Percentiles rank a stretch among this genome's conserved stretches.
These are phyloP conservation scores for Aspergillus hancockii DNA, from an alignment of 495 filamentous ascomycete genomes.

Conservation along the genomic window DNA sequence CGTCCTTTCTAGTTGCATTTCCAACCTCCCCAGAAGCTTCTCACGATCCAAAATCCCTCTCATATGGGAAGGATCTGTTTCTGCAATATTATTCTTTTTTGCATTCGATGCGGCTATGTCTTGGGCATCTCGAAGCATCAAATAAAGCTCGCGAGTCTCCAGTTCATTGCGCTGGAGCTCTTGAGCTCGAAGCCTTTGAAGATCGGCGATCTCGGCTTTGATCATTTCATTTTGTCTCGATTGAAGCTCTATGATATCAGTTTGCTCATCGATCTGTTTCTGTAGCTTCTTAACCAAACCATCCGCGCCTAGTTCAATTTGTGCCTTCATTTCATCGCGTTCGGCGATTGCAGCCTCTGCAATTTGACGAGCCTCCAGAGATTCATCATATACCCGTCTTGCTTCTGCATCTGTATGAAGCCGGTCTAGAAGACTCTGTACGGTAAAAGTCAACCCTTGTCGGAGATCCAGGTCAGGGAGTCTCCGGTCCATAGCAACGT, in stretches of 20 bases:
- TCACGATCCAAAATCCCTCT: slow-evolving; percentile 92
- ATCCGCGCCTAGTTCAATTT: slow-evolving; percentile 89
- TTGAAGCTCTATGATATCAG: slow-evolving; percentile 85
- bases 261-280: slow-evolving; percentile 89
- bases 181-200: slow-evolving; percentile 83
- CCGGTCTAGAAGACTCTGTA: slow-evolving; percentile 91
- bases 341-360: slow-evolving; percentile 95
- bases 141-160: slow-evolving; percentile 93
- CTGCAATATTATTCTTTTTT: slow-evolving; percentile 63
- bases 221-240: slow-evolving; percentile 79
- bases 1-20: slow-evolving; percentile 91
- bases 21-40: slow-evolving; percentile 84
- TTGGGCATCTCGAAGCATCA: slow-evolving; percentile 97
- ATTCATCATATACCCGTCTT: slow-evolving; percentile 85
- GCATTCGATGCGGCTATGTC: slow-evolving; percentile 89
- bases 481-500: slow-evolving; percentile 97
- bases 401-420: slow-evolving; percentile 96
- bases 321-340: slow-evolving; percentile 92
- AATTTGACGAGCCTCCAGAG: slow-evolving; percentile 82
- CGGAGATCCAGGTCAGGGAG: slow-evolving; percentile 96
- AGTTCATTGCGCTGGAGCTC: slow-evolving; percentile 94
- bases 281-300: slow-evolving; percentile 92
- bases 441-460: slow-evolving; percentile 95
- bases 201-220: slow-evolving; percentile 84
- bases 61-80: slow-evolving; percentile 74